Base-by-base conservation (phyloP, 2,329 filamentous ascomycete genomes). In the Microdochium bolleyi region DNA sequence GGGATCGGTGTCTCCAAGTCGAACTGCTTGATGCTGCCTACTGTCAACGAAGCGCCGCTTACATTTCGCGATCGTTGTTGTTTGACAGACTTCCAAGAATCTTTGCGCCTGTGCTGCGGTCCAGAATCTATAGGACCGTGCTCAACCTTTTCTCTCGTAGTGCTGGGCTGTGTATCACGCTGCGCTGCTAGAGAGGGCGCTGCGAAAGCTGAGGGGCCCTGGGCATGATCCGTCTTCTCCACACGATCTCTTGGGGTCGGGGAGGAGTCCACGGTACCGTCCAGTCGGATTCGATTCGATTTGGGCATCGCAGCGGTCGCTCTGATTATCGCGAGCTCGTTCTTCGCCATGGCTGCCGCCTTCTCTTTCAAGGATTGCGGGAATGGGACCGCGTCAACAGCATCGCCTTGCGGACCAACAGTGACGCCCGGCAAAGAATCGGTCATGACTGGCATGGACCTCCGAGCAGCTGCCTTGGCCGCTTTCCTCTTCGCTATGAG, bases 1-100 rank as follows among this genome's bases (percentile, higher is more conserved):
- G 71, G 68, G 5, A 70, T 61, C 21, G 66, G 60, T 48, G 70
- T 72, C 14, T 67, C 64, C 1, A 69, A 63, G 10, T 73, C 68
- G 19, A 67, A 61, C 5, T 66, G 62, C 3, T 60, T 60, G 41
- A 51, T 52, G 27, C 60, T 64, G 50, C 56, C 60, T 25, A 50
- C 58, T 11, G 60, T 58, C 19, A 59, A 48, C 11, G 62, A 62
- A 16, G 58, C 54, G 3, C 62, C 52, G 46, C 61, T 65, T 38
- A 54, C 59, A 27, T 63, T 58, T 24, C 57, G 60, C 24, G 54
- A 24, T 37, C 58, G 62, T 46, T 16, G 41, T 24, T 46, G 41
- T 13, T 21, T 24, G n/a, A 7, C 22, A 46, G 8, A 3, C 21
- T 11, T 46, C 9, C 41, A 19, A 8, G 41, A 22, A 8, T 22